Evolutionary conservation across 306 rosid species (phyloP).

Genomic region (Vachellia collinsii): DNA sequence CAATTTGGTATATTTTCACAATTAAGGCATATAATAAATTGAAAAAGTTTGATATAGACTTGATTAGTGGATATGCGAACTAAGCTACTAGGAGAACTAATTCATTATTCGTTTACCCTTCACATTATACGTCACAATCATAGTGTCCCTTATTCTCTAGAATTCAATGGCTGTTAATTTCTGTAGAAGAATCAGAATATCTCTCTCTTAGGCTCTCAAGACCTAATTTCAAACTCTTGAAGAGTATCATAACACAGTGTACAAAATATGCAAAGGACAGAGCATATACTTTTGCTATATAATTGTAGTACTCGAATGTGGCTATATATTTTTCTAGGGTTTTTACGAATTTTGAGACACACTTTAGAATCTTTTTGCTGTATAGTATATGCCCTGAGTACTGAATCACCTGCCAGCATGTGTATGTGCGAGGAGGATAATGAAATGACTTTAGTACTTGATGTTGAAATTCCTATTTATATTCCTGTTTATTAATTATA

Average conservation of each 20-base stretch:
- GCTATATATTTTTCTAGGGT: constrained; percentile 25
- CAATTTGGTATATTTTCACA: background rate
- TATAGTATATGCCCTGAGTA: constrained; percentile 52
- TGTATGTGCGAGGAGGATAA: constrained; percentile 38
- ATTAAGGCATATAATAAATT: background rate
- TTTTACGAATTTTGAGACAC: constrained; percentile 26
- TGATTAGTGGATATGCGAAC: background rate
- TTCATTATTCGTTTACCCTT: constrained; percentile 32
- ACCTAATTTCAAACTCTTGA: constrained; percentile 33
- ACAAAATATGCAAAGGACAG: constrained; percentile 27
- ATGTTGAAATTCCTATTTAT: background rate
- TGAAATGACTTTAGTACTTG: constrained; percentile 33
- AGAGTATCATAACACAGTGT: constrained; percentile 12
- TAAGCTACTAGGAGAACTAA: constrained; percentile 7
- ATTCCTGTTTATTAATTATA: constrained; percentile 6
- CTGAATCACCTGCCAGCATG: constrained; percentile 40
- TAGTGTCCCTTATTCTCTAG: constrained; percentile 19
- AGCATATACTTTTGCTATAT: constrained; percentile 34
- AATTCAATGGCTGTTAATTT: constrained; percentile 41
- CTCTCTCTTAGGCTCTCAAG: background rate
- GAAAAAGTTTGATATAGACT: background rate
- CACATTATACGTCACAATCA: constrained; percentile 39
- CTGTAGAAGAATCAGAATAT: constrained; percentile 49
- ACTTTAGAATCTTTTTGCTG: constrained; percentile 25
- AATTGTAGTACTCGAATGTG: constrained; percentile 14